Evolutionary conservation across 306 rosid genomes (phyloP).

Genomic region (Cicer chorassanicum): DNA sequence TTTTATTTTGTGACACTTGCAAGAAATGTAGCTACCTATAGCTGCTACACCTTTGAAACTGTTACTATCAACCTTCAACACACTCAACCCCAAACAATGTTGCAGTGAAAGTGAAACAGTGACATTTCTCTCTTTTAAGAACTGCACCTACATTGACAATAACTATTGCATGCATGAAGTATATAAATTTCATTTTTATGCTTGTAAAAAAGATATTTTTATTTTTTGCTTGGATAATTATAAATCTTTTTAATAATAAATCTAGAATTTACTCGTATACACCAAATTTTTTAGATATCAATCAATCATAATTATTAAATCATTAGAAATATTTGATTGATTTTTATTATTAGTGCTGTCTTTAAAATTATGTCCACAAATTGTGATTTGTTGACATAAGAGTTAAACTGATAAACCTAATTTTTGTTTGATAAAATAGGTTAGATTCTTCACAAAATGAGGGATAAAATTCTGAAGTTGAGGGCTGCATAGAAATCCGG

Average conservation of each 20-base stretch:
- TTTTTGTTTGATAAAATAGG: too few relatives aligned
- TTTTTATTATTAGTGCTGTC: too few relatives aligned
- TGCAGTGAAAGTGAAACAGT: conserved; percentile 54
- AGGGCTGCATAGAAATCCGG: conserved; percentile 43
- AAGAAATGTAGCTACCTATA: conserved; percentile 20
- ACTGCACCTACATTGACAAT: conserved; percentile 52
- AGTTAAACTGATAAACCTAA: too few relatives aligned
- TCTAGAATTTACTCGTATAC: too few relatives aligned
- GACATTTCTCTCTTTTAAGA: conserved; percentile 38
- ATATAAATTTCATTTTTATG: neutral
- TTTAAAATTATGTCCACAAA: too few relatives aligned
- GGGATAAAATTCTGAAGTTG: conserved; percentile 43
- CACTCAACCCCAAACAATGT: conserved; percentile 55
- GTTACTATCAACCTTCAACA: conserved; percentile 50
- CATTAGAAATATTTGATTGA: too few relatives aligned
- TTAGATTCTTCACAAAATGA: too few relatives aligned
- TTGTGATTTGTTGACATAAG: too few relatives aligned
- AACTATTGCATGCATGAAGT: conserved; percentile 50
- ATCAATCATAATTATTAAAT: too few relatives aligned
- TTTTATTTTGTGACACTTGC: conserved; percentile 37
- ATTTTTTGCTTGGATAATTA: neutral
- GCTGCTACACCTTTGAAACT: conserved; percentile 43
- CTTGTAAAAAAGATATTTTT: neutral
- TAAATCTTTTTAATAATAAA: neutral
- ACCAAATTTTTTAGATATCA: too few relatives aligned